Base-by-base conservation (phyloP, 2,329 filamentous ascomycete species). In the Trichophyton simii region DNA sequence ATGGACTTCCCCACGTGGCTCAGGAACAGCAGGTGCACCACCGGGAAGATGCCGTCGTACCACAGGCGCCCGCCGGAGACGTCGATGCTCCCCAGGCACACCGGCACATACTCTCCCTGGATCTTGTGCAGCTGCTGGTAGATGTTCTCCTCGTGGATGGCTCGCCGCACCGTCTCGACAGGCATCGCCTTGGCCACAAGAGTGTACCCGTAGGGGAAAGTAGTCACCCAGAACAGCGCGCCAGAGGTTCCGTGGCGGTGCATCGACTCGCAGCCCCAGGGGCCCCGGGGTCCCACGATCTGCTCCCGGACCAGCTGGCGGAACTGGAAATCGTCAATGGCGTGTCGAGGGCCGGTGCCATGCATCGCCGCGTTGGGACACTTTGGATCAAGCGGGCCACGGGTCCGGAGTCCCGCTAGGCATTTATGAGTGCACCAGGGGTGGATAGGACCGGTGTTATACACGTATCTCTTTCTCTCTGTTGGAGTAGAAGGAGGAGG, bases 351-450 rank as follows among this genome's bases (percentile, higher is more conserved):
- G 38, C 55, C 55, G 18, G 22, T 38, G 11, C 67, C 66, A 67
- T 79, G 75, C 59, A 70, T 65, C 11, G 44, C 63, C 1, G 72
- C 66, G 63, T 79, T 79, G 0, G 73, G 76, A 66, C 75, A 77
- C 2, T 62, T 20, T 36, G 59, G 28, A 62, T 77, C 73, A 8
- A 77, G 69, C 0, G 63, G 20, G 3, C 65, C 63, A 41, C 71
- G 66, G 11, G 64, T 61, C 5, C 70, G 63, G 25, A 78, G 64
- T 13, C 75, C 74, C 3, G 71, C 66, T 8, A 78, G 68, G 65
- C 75, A 78, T 42, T 68, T 68, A 25, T 76, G 71, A 0, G 74
- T 75, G 65, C 73, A 78, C 63, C 75, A 77, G 50, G 64, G 64
- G 48, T 61, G 60, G 41, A 62, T 20, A 3, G 41, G 38, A 2